Evolutionary conservation across 208 protist species (phyloP), one percentile per base, ranked within the genome.

Genomic region (Acanthamoeba sp.): DNA sequence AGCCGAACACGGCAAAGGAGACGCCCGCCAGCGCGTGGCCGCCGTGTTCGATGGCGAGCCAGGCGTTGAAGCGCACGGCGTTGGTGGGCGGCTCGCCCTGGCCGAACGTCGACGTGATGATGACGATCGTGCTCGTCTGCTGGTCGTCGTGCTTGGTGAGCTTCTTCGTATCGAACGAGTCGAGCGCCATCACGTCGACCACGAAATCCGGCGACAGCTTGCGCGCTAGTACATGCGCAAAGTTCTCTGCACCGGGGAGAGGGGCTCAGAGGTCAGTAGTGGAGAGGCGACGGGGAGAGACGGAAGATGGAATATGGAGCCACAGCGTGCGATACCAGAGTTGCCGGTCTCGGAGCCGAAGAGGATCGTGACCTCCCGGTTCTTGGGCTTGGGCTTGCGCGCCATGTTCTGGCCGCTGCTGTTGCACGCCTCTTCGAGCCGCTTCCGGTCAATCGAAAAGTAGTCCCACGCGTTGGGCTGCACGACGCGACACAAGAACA

Each of bases 51-150:
- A 64, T 57, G 34, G 3, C 55, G 29, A 88, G 48, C 80, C 80
- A 88, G 29, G 48, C n/a, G 27, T 57, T 66, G 55, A 88, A 88
- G 55, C 55, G 48, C 55, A 88, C 55, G n/a, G 80, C 80, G 34
- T 88, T 88, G 80, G 52, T 64, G 32, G 80, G 80, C 27, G 80
- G 80, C 32, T 88, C 80, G 55, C 80, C 80, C 20, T 88, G 80
- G 14, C 80, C 80, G 20, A 88, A 88, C 5, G 80, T 88, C 80
- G 80, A 88, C 7, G 80, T 88, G 48, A 88, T 18, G 34, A 88
- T 64, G 20, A 52, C 66, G 18, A 76, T 10, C n/a, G n/a, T 50
- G 34, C 66, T 38, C 32, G n/a, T 16, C 66, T 34, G 66, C 66
- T 76, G n/a, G 1, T 40, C 66, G 1, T 40, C 66, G 55, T 3